These are phyloP conservation scores for Dryadomyces quercus-mongolicae DNA, from an alignment of 2,329 filamentous ascomycete genomes.

Conservation along the genomic window DNA sequence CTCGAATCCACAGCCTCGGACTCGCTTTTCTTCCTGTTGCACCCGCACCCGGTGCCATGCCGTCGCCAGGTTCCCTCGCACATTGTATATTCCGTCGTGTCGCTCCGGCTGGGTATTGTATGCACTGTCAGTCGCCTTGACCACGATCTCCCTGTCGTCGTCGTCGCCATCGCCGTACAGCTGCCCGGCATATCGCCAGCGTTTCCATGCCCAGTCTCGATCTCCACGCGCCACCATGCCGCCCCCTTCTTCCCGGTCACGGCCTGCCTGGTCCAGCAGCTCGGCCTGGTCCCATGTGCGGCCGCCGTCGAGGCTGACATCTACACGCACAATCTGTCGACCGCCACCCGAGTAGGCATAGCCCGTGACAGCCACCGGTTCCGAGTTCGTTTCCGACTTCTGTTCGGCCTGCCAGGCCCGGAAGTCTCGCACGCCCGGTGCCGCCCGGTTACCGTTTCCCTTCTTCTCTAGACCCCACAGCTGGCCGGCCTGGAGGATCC, in stretches of 20 bases:
- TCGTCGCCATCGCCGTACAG: constrained; percentile 16
- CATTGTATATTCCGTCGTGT: constrained; percentile 48
- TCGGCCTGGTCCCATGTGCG: constrained; percentile 51
- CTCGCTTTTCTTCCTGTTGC: neutral
- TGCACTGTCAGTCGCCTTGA: constrained; percentile 53
- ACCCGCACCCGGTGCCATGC: constrained; percentile 49
- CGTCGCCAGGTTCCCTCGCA: constrained; percentile 53
- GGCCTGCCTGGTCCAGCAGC: constrained; percentile 34
- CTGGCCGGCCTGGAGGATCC: constrained; percentile 11
- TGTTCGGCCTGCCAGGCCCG: constrained; percentile 10
- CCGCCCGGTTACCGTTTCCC: constrained; percentile 2
- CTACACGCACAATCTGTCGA: constrained; percentile 52
- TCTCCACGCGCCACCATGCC: constrained; percentile 13
- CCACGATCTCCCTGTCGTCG: constrained; percentile 36
- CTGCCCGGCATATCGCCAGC: constrained; percentile 45
- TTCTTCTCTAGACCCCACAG: neutral
- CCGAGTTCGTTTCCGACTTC: neutral
- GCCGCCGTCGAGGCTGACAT: constrained; percentile 52
- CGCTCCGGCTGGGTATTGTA: constrained; percentile 56
- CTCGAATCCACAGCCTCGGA: neutral
- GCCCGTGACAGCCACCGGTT: constrained; percentile 36
- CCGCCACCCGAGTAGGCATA: constrained; percentile 61
- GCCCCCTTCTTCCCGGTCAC: neutral
- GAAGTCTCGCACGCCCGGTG: constrained; percentile 9
- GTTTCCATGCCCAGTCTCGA: constrained; percentile 49